Evolutionary conservation across 2,329 filamentous ascomycete genomes (phyloP).

Genomic region (Talaromyces marneffei): DNA sequence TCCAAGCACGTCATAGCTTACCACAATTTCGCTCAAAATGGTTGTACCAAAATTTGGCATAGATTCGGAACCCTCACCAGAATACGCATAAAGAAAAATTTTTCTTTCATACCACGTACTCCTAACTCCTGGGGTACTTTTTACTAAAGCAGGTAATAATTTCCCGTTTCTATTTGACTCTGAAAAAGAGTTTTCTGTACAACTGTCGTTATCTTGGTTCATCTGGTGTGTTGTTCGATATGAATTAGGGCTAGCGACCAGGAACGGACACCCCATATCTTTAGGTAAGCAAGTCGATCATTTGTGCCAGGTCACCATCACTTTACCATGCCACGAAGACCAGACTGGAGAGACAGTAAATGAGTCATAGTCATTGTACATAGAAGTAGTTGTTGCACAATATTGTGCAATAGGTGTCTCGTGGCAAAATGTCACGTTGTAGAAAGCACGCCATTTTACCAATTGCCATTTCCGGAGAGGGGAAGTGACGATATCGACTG

Average conservation of each 20-base stretch:
- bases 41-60: background rate
- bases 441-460: slow-evolving; percentile 9
- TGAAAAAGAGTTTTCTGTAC: background rate
- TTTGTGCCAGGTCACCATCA: background rate
- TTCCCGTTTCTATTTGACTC: background rate
- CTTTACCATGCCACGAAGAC: background rate
- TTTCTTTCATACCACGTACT: no score
- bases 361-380: background rate
- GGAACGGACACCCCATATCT: background rate
- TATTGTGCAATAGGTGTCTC: background rate
- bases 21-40: background rate
- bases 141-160: background rate
- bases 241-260: background rate
- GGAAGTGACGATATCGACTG: background rate
- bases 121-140: no score
- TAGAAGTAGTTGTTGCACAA: background rate
- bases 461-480: background rate
- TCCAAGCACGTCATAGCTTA: slow-evolving; percentile 2
- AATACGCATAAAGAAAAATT: no score
- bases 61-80: background rate
- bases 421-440: background rate
- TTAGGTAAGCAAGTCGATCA: background rate
- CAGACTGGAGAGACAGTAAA: background rate
- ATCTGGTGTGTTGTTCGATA: background rate
- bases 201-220: background rate